A percentile compares a stretch with the other conserved stretches of the same genome.
These are phyloP conservation scores for Hyphodiscus sp. DNA, from an alignment of 2,329 filamentous ascomycete genomes.

Conservation along the genomic window DNA sequence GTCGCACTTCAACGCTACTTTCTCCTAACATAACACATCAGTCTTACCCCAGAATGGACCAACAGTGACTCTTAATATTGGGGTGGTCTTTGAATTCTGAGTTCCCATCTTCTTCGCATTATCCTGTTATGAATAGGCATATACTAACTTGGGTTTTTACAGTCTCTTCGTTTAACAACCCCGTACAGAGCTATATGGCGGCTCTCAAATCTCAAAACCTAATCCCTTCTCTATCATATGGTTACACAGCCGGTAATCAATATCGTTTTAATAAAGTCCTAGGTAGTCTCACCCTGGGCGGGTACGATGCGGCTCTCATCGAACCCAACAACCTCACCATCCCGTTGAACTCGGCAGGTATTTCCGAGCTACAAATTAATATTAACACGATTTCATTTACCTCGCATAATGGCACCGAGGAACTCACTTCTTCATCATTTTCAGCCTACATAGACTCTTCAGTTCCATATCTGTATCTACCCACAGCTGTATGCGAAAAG, in stretches of 20 bases:
- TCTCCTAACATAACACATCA: no score
- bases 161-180: conserved; percentile 5
- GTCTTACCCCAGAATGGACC: no score
- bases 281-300: conserved; percentile 26
- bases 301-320: conserved; percentile 37
- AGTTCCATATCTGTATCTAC: conserved; percentile 35
- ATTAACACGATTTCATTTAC: conserved; percentile 30
- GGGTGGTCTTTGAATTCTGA: no score
- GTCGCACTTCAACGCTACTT: neutral
- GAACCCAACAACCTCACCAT: conserved; percentile 33
- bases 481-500: conserved; percentile 29
- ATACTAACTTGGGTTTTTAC: neutral
- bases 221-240: conserved; percentile 38
- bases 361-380: conserved; percentile 33
- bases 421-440: conserved; percentile 13
- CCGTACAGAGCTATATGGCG: conserved; percentile 31
- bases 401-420: conserved; percentile 6
- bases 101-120: no score
- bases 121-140: no score
- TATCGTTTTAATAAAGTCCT: conserved; percentile 29
- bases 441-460: conserved; percentile 33
- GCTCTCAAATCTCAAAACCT: conserved; percentile 31
- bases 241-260: conserved; percentile 36
- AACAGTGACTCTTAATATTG: no score
- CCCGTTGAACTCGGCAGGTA: conserved; percentile 32